Conservation (phyloP, 176 grass and related monocot genomes). For the Aegilops sharonensis region DNA sequence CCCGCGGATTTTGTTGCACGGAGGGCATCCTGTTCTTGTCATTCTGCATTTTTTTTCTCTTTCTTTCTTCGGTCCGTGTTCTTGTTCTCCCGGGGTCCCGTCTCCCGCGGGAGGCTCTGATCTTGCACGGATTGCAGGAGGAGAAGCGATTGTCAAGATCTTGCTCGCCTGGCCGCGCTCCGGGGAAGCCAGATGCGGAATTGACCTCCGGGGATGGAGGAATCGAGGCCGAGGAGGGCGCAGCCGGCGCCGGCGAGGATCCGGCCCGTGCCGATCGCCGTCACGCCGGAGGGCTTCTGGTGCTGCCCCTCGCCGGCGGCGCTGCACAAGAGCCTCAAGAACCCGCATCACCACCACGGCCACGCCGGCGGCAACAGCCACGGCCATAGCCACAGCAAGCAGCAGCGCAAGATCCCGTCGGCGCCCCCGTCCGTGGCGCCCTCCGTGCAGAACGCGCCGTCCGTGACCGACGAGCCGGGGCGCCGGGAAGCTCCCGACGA, state of each 20-base stretch:
- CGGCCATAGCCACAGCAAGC: slow-evolving; percentile 1
- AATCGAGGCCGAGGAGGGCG: slow-evolving; percentile 29
- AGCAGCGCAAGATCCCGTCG: slow-evolving; percentile 28
- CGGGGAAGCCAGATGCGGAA: slow-evolving; percentile 14
- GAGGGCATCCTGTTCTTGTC: not conserved
- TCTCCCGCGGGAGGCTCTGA: not conserved
- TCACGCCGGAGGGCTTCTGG: slow-evolving; percentile 92
- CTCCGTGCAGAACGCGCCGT: slow-evolving; percentile 34
- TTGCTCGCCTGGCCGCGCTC: not conserved
- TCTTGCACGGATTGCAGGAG: not conserved
- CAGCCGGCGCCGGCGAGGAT: slow-evolving; percentile 32
- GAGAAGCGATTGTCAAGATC: not conserved
- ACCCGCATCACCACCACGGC: slow-evolving; percentile 45
- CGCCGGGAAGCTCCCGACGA: slow-evolving; percentile 7
- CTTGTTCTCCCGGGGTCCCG: not conserved
- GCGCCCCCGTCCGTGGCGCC: slow-evolving; percentile 34
- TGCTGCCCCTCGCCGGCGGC: slow-evolving; percentile 89
- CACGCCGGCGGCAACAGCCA: not conserved
- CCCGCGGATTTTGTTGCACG: not conserved
- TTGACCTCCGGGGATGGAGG: not conserved
- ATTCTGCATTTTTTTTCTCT: not conserved
- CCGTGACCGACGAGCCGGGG: slow-evolving; percentile 25
- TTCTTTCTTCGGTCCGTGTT: not conserved
- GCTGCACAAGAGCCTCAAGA: slow-evolving; percentile 83
- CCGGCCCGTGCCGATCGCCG: slow-evolving; percentile 75